Percentiles rank a stretch among this genome's conserved stretches.
These are phyloP conservation scores for Lathyrus tuberosus DNA, from an alignment of 306 rosid species.

Conservation along the genomic window DNA sequence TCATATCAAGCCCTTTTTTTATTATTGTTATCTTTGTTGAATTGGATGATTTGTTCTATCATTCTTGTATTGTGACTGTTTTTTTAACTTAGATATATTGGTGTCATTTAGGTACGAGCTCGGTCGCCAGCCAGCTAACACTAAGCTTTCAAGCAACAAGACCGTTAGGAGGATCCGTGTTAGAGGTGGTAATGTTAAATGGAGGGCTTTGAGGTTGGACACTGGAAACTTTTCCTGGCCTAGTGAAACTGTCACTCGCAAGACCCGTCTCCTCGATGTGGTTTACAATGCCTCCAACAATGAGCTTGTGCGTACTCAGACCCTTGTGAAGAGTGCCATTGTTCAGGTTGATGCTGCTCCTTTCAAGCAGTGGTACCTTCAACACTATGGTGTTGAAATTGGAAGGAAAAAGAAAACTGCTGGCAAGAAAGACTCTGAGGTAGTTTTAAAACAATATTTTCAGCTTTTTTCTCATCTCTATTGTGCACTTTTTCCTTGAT, in stretches of 20 bases:
- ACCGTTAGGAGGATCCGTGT: slow-evolving; percentile 59
- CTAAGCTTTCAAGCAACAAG: slow-evolving; percentile 61
- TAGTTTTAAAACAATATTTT: not conserved
- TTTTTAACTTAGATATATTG: not conserved
- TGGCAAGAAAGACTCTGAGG: slow-evolving; percentile 58
- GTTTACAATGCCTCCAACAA: slow-evolving; percentile 67
- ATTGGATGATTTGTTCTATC: too few relatives aligned
- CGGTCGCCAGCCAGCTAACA: slow-evolving; percentile 63
- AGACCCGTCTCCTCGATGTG: slow-evolving; percentile 59
- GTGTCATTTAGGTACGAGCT: slow-evolving; percentile 53
- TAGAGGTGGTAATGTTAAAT: slow-evolving; percentile 64
- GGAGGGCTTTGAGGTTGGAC: slow-evolving; percentile 64
- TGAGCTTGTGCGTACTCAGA: slow-evolving; percentile 63
- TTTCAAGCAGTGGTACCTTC: slow-evolving; percentile 67
- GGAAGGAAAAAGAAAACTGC: slow-evolving; percentile 56
- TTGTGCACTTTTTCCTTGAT: not conserved
- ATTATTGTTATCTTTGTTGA: too few relatives aligned
- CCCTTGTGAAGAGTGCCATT: slow-evolving; percentile 60
- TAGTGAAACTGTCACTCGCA: slow-evolving; percentile 59
- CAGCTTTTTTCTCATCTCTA: not conserved
- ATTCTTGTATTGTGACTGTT: not conserved
- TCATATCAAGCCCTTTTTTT: too few relatives aligned
- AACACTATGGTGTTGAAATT: slow-evolving; percentile 63
- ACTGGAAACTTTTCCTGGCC: slow-evolving; percentile 64
- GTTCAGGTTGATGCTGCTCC: slow-evolving; percentile 69